Evolutionary conservation across 805 yeast genomes (phyloP).

Genomic region (Yarrowia osloensis): DNA sequence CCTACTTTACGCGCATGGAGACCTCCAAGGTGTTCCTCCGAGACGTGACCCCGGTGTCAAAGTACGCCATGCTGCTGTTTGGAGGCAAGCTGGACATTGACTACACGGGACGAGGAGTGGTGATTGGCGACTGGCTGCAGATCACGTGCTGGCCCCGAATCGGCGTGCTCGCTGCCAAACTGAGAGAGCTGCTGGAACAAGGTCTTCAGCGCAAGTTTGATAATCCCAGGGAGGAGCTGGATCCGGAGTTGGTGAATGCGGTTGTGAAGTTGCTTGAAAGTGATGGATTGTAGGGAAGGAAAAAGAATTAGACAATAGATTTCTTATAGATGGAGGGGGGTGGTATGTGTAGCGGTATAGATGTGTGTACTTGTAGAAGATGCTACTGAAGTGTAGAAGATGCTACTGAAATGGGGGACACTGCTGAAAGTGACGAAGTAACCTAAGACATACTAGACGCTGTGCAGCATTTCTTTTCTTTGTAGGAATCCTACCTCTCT

Average conservation of each 20-base stretch:
- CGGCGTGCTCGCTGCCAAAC: conserved; percentile 76
- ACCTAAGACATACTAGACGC: too few relatives aligned
- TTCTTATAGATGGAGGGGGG: background rate
- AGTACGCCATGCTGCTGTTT: conserved; percentile 72
- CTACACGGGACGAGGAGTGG: conserved; percentile 73
- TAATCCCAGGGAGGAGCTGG: conserved; percentile 46
- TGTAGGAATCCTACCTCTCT: too few relatives aligned
- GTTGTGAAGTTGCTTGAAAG: conserved; percentile 8
- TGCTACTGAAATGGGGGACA: too few relatives aligned
- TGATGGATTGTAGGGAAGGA: background rate
- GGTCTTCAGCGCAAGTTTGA: conserved; percentile 64
- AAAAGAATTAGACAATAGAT: background rate
- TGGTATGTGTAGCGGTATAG: too few relatives aligned
- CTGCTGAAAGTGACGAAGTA: too few relatives aligned
- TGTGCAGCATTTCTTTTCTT: too few relatives aligned
- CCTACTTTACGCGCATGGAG: conserved; percentile 57
- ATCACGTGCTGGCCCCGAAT: conserved; percentile 91
- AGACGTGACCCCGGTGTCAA: conserved; percentile 77
- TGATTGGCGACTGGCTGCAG: conserved; percentile 87
- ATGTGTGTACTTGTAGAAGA: too few relatives aligned
- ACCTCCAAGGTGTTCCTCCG: conserved; percentile 70
- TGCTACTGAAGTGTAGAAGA: too few relatives aligned
- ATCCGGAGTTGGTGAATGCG: conserved; percentile 28
- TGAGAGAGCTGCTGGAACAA: conserved; percentile 65
- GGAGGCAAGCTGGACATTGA: conserved; percentile 57